Conservation (phyloP, 257 asterid genomes). For the Osmanthus fragrans region DNA sequence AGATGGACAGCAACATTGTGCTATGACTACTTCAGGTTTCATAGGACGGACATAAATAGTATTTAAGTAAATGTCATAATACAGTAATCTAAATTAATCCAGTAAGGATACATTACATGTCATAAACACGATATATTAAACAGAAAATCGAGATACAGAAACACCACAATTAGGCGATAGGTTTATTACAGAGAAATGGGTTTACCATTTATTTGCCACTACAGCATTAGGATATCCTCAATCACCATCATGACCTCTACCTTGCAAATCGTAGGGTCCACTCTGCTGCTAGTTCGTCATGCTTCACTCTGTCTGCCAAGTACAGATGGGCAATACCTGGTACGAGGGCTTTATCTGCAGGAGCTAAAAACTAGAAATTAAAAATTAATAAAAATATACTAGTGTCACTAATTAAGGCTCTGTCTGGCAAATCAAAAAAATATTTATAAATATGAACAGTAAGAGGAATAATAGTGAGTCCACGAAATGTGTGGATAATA, state of each 20-base stretch:
- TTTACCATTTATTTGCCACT: background rate
- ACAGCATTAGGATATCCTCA: background rate
- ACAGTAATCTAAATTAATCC: background rate
- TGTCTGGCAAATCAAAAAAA: too few relatives aligned
- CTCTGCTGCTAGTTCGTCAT: slow-evolving; percentile 76
- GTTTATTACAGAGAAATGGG: background rate
- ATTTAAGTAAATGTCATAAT: background rate
- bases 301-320: slow-evolving; percentile 70
- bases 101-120: background rate
- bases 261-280: slow-evolving; percentile 87
- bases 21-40: background rate
- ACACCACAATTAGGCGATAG: background rate
- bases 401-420: background rate
- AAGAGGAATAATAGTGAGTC: too few relatives aligned
- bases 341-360: slow-evolving; percentile 85
- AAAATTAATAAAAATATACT: background rate
- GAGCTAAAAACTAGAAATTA: slow-evolving; percentile 6
- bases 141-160: background rate
- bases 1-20: background rate
- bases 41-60: background rate
- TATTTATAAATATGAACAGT: too few relatives aligned
- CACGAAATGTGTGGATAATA: too few relatives aligned
- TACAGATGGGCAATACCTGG: slow-evolving; percentile 73
- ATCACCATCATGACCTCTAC: slow-evolving; percentile 21
- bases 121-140: background rate